Evolutionary conservation across 306 rosid species (phyloP).

Genomic region (Cucurbita maxima): DNA sequence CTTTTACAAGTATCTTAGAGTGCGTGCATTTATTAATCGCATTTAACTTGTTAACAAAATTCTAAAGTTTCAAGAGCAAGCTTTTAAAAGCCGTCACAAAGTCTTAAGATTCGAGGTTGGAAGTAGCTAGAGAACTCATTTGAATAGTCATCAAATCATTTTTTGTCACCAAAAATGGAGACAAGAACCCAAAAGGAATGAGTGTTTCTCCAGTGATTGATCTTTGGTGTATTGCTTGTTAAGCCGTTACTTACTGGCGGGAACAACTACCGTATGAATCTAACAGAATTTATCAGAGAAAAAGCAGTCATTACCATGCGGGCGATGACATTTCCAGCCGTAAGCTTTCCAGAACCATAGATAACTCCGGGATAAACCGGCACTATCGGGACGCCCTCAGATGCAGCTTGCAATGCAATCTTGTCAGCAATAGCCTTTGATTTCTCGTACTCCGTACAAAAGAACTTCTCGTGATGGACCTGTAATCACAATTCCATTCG

Average conservation of each 20-base stretch:
- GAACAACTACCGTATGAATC: not conserved
- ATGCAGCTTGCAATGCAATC: constrained; percentile 56
- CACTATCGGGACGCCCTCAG: constrained; percentile 49
- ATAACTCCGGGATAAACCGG: constrained; percentile 79
- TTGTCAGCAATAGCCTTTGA: constrained; percentile 65
- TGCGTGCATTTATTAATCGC: not conserved
- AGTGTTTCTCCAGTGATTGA: not conserved
- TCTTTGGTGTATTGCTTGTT: not conserved
- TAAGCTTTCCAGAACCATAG: constrained; percentile 76
- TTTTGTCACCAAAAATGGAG: not conserved
- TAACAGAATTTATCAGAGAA: not conserved
- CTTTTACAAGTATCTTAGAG: not conserved
- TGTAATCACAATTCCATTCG: constrained; percentile 3
- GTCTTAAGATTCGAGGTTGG: not conserved
- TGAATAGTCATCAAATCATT: not conserved
- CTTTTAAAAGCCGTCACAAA: no score
- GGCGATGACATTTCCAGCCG: constrained; percentile 69
- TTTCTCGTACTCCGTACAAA: constrained; percentile 86
- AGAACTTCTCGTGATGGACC: constrained; percentile 59
- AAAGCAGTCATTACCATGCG: constrained; percentile 29
- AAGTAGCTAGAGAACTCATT: not conserved
- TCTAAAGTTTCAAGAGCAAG: not conserved
- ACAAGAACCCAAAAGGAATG: not conserved
- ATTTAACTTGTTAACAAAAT: not conserved
- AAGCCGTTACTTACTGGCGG: not conserved